A percentile compares a stretch with the other conserved stretches of the same genome.
These are phyloP conservation scores for Lecanosticta acicola DNA, from an alignment of 2,329 filamentous ascomycete species.

Conservation along the genomic window DNA sequence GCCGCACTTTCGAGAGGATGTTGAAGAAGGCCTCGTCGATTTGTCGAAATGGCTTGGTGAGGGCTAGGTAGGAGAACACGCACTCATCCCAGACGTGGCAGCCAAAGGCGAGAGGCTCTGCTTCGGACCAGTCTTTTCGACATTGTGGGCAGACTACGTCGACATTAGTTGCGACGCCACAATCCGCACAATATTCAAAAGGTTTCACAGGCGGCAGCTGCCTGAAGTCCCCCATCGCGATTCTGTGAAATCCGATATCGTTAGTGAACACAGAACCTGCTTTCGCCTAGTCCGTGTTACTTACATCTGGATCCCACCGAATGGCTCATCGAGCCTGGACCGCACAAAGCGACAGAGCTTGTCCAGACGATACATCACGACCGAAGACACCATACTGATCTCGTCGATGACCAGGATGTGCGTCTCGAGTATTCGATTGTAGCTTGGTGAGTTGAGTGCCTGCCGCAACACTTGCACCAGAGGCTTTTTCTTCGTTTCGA, in stretches of 20 bases:
- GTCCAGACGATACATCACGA: slow-evolving; percentile 38
- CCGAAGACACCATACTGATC: slow-evolving; percentile 53
- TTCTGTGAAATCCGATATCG: slow-evolving; percentile 31
- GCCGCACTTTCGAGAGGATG: slow-evolving; percentile 31
- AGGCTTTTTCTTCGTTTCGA: slow-evolving; percentile 39
- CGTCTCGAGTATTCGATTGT: slow-evolving; percentile 26
- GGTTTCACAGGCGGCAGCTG: slow-evolving; percentile 57
- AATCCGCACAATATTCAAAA: slow-evolving; percentile 49
- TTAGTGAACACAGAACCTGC: slow-evolving; percentile 21
- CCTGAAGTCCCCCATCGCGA: slow-evolving; percentile 51
- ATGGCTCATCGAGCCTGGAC: neutral
- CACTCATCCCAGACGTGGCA: slow-evolving; percentile 50
- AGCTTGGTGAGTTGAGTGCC: slow-evolving; percentile 35
- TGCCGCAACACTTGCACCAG: slow-evolving; percentile 28
- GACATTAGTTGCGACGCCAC: slow-evolving; percentile 31
- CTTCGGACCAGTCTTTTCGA: neutral
- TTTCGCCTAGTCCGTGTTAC: neutral
- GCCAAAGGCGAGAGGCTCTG: slow-evolving; percentile 23
- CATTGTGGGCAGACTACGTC: neutral
- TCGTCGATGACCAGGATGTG: slow-evolving; percentile 60
- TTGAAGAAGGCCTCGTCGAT: slow-evolving; percentile 48
- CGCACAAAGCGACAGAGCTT: slow-evolving; percentile 22
- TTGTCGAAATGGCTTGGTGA: slow-evolving; percentile 54
- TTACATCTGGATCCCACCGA: neutral
- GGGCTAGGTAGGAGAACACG: slow-evolving; percentile 48